Percentiles rank a stretch among this genome's conserved stretches.
Evolutionary conservation across 2,329 filamentous ascomycete species (phyloP).

Genomic region (Trichoderma atroviride): DNA sequence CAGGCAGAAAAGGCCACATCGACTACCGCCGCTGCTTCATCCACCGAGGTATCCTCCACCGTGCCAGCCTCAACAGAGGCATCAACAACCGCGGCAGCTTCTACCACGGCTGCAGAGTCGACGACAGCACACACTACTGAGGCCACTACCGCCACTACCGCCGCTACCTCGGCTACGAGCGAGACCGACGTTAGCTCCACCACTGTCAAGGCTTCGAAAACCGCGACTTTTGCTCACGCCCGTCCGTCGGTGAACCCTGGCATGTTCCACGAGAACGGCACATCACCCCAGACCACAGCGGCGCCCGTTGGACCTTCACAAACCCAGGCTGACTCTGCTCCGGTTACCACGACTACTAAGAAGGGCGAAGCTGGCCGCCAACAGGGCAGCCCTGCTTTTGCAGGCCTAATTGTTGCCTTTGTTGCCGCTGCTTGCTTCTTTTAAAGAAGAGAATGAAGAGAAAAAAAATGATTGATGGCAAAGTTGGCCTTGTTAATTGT

Average conservation of each 20-base stretch:
- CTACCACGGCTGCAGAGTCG: slow-evolving; percentile 27
- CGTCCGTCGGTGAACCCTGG: slow-evolving; percentile 44
- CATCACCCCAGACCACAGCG: slow-evolving; percentile 29
- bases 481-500: slow-evolving; percentile 28
- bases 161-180: slow-evolving; percentile 23
- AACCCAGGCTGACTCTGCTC: slow-evolving; percentile 34
- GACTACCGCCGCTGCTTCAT: slow-evolving; percentile 16
- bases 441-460: slow-evolving; percentile 34
- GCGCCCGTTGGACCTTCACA: slow-evolving; percentile 30
- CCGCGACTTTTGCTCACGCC: slow-evolving; percentile 41
- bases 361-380: slow-evolving; percentile 52
- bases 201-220: slow-evolving; percentile 30
- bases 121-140: slow-evolving; percentile 16
- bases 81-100: slow-evolving; percentile 26
- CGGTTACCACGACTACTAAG: slow-evolving; percentile 41
- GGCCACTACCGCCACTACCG: slow-evolving; percentile 24
- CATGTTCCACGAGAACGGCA: slow-evolving; percentile 59
- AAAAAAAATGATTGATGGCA: slow-evolving; percentile 21
- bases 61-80: slow-evolving; percentile 29
- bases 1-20: slow-evolving; percentile 22
- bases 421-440: slow-evolving; percentile 56
- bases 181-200: slow-evolving; percentile 15
- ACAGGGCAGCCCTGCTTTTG: slow-evolving; percentile 54
- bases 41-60: slow-evolving; percentile 25
- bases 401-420: slow-evolving; percentile 58